Evolutionary conservation across 768 basidiomycete genomes (phyloP).

Genomic region (Suillus subalutaceus): DNA sequence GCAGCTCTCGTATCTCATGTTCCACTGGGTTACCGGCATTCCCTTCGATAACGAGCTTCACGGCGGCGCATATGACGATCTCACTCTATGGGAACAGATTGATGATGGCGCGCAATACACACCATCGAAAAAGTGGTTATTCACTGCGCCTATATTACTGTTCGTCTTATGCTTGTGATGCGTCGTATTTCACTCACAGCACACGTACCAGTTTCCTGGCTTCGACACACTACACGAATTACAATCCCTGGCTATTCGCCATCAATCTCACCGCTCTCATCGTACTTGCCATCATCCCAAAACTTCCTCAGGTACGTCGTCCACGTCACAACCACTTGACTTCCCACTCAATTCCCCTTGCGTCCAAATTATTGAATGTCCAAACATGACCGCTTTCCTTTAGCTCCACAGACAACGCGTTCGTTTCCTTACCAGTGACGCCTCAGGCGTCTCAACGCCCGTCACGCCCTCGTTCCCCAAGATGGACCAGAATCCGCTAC

Average conservation of each 20-base stretch:
- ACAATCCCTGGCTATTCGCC: conserved; percentile 92
- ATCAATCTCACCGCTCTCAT: conserved; percentile 84
- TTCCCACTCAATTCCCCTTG: conserved; percentile 18
- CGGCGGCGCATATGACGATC: conserved; percentile 94
- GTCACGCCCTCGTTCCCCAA: conserved; percentile 58
- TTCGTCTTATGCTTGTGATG: conserved; percentile 43
- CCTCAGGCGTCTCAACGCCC: conserved; percentile 70
- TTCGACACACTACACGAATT: conserved; percentile 98
- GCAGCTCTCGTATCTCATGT: conserved; percentile 96
- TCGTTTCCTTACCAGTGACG: conserved; percentile 69
- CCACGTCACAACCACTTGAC: conserved; percentile 1
- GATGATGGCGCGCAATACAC: conserved; percentile 99
- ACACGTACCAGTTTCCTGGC: conserved; percentile 74
- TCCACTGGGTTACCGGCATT: conserved; percentile 97
- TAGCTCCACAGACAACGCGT: conserved; percentile 85
- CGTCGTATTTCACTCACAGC: conserved; percentile 8
- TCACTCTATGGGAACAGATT: conserved; percentile 99
- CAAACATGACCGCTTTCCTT: conserved; percentile 4
- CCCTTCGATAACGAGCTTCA: conserved; percentile 89
- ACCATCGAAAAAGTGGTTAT: conserved; percentile 96
- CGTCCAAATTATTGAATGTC: conserved; percentile 10
- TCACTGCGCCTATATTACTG: conserved; percentile 88
- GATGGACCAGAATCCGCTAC: conserved; percentile 43
- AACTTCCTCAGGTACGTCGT: conserved; percentile 83
- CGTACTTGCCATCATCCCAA: conserved; percentile 84